These are phyloP conservation scores for Seiridium cupressi DNA, from an alignment of 2,329 filamentous ascomycete genomes.

Conservation along the genomic window DNA sequence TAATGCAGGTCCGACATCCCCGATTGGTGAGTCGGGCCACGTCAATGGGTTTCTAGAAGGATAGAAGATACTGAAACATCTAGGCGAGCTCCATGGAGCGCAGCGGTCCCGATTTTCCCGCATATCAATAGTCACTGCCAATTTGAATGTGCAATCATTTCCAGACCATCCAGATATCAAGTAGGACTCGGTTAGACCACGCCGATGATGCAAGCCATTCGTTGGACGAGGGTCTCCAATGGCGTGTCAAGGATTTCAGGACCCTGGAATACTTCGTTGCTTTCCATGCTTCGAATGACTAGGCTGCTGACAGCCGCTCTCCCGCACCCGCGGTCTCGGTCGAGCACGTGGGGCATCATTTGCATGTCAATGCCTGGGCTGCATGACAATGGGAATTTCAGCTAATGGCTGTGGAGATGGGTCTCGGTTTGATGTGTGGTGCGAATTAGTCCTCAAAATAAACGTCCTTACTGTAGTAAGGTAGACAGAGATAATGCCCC, in stretches of 20 bases:
- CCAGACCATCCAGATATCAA: not conserved
- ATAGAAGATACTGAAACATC: slow-evolving; percentile 2
- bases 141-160: slow-evolving; percentile 7
- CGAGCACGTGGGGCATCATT: not conserved
- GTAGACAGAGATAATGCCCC: too few relatives aligned
- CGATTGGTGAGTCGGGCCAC: slow-evolving; percentile 3
- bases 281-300: not conserved
- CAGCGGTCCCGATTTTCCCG: slow-evolving; percentile 4
- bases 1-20: slow-evolving; percentile 9
- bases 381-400: not conserved
- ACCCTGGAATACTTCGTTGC: not conserved
- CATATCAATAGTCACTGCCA: slow-evolving; percentile 11
- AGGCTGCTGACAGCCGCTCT: slow-evolving; percentile 2
- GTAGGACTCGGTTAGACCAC: slow-evolving; percentile 3
- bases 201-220: not conserved
- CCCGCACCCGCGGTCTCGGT: slow-evolving; percentile 3
- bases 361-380: not conserved
- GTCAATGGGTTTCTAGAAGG: slow-evolving; percentile 9
- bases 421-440: not conserved
- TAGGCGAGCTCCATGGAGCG: not conserved
- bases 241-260: not conserved
- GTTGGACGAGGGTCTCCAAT: not conserved
- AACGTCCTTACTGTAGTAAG: not conserved
- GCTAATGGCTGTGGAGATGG: not conserved
- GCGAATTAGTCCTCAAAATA: not conserved